Evolutionary conservation across 352 stramenopile genomes (phyloP).

Genomic region (Pythium volutum): DNA sequence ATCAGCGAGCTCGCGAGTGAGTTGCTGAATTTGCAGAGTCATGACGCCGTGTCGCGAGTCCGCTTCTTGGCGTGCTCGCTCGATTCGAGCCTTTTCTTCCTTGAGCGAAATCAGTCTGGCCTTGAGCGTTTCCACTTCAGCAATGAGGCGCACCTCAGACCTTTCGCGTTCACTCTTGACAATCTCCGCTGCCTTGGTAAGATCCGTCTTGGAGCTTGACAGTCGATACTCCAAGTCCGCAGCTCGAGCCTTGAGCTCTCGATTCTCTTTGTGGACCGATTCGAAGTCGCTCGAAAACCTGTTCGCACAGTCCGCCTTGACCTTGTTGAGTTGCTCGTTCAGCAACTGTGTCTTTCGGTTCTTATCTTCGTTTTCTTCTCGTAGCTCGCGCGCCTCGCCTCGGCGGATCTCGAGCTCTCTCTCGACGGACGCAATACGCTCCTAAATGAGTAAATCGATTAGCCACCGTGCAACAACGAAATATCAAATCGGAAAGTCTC

Average conservation of each 20-base stretch:
- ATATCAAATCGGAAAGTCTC: neutral
- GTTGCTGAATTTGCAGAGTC: conserved; percentile 51
- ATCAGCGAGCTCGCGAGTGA: conserved; percentile 50
- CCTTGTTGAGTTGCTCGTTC: conserved; percentile 74
- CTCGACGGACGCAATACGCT: conserved; percentile 32
- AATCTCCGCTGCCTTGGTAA: conserved; percentile 28
- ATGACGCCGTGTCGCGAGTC: conserved; percentile 46
- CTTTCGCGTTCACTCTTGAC: conserved; percentile 47
- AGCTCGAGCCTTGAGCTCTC: conserved; percentile 47
- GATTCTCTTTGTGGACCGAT: conserved; percentile 54
- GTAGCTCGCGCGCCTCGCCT: conserved; percentile 47
- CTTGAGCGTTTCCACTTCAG: conserved; percentile 66
- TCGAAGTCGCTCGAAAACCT: conserved; percentile 53
- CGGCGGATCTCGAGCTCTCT: conserved; percentile 61
- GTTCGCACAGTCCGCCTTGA: conserved; percentile 59
- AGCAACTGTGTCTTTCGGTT: conserved; percentile 56
- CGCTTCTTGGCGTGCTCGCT: conserved; percentile 47
- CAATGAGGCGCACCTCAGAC: conserved; percentile 46
- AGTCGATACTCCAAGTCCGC: conserved; percentile 58
- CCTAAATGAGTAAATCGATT: conserved; percentile 8
- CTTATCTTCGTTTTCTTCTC: conserved; percentile 67
- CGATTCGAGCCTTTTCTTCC: conserved; percentile 52
- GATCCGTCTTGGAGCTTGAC: conserved; percentile 39
- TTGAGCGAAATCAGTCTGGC: conserved; percentile 42
- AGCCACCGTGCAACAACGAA: neutral